Evolutionary conservation across 2,329 filamentous ascomycete genomes (phyloP), one percentile per base, ranked within the genome.

Genomic region (Ilyonectria destructans): DNA sequence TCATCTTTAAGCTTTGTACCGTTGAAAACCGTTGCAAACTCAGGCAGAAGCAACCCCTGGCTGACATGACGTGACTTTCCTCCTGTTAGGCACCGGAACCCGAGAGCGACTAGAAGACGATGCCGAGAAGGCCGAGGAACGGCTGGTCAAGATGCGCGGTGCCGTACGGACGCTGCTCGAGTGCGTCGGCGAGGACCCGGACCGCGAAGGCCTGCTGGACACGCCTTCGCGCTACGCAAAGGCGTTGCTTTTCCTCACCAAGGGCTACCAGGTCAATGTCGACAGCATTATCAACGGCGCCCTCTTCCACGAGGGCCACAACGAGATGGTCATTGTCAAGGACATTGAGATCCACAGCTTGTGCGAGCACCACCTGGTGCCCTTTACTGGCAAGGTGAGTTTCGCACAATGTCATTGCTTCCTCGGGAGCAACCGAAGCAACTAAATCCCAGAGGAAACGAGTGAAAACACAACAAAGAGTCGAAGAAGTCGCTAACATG

Each of bases 321-420:
- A 97, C 77, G 96, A 99, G 82, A 89, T 99, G 84, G 95, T 99
- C 33, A 97, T 98, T 77, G 94, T 99, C 67, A 97, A 97, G 84
- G 95, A 98, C 78, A 98, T 99, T 77, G 95, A 98, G 79, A 90
- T 98, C 13, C 97, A 95, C 82, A 96, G 93, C 71, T 86, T 98
- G 49, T 99, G 96, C 85, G 96, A 99, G 84, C 96, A 99, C 81
- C 96, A 99, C 79, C 88, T 99, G 79, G 96, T 99, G 8, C 96
- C 96, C 1, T 99, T 99, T 77, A 96, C 90, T 3, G 96, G 96
- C 77, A 98, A 97, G 89, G 94, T 95, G 85, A 57, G 80, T 49
- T 40, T 13, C n/a, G 13, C 6, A 35, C 43, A 2, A 9, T 23
- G 33, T 2, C 17, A 23, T 19, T 43, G 17, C 48, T 71, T 49